Evolutionary conservation across 2,329 filamentous ascomycete genomes (phyloP), one percentile per base, ranked within the genome.

Genomic region (Thielaviopsis euricoi): DNA sequence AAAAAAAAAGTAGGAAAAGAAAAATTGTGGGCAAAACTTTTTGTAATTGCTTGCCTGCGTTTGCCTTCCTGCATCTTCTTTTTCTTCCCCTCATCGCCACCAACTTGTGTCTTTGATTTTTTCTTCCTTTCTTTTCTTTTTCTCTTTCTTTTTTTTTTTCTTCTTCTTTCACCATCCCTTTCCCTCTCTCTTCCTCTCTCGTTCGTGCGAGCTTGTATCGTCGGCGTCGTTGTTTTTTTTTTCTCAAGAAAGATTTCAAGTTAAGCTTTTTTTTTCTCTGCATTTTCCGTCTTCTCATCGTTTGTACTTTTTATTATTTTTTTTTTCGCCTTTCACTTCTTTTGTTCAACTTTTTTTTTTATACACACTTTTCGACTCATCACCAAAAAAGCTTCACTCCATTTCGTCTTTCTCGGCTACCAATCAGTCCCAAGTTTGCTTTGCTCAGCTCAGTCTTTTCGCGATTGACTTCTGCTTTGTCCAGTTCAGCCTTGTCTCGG

Each of bases 101-200:
- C 49, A 57, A 53, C 62, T 63, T 63, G 63, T 64, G 62, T 63
- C 68, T 64, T 57, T 64, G 59, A 66, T 62, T 64, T 68, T 63
- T 65, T 66, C 65, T 67, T 65, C 57, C 61, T 63, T 62, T 65
- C 64, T 63, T 66, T 65, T 62, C 59, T 65, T 65, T 64, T 64
- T 64, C 61, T 62, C n/a, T n/a, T n/a, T n/a, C n/a, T n/a, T n/a
- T n/a, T 65, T 62, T 58, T 65, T 65, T 64, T 64, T 64, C 61
- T 62, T 61, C 63, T 59, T 65, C 62, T 66, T 62, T 61, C 64
- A 65, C 63, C 64, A 66, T 64, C 62, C 65, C 64, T 65, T 65
- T 65, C 64, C 65, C 65, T 64, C 66, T 63, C 64, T 64, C 64
- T 66, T 53, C 62, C 64, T 64, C 63, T 65, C 64, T 65, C 67